Evolutionary conservation across 177 flowering plant genomes (phyloP), one percentile per base, ranked within the genome.

Genomic region (Vitis hybrid): DNA sequence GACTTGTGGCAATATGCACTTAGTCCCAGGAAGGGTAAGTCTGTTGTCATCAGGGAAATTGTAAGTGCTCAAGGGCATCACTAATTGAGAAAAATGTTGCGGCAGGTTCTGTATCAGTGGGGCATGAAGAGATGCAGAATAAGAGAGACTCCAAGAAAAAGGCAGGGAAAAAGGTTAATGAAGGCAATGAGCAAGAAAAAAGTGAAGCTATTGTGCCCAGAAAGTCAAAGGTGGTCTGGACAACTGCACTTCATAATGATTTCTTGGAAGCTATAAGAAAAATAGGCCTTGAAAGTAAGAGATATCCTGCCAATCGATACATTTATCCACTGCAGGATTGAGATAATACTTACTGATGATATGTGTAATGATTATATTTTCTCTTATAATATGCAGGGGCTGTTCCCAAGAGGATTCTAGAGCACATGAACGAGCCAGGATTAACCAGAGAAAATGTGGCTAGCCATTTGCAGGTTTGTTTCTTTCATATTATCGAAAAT

Each of bases 221-320:
- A 68, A 86, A 83, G 73, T 51, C 77, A 8, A 86, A 83, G 70
- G 72, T 89, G 39, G 71, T 82, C 66, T 90, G 93, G 93, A 80
- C 81, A 14, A 69, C 67, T 18, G 57, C 72, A 0, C 89, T 90
- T 68, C 96, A 90, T 56, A 72, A 76, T 45, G 73, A 63, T 10
- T 90, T 90, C 63, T 57, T 90, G 65, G 76, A 84, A 3, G 90
- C 93, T 63, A 63, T 89, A 11, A 68, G 70, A 18, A 56, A 45
- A 14, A 60, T 90, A 14, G 89, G 89, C 66, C 52, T 79, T 18
- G 82, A 79, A 0, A 80, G 92, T 89, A 84, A 84, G 90, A 45
- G 7, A 18, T 51, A 21, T 53, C 56, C 45, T 63, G 56, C 10
- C 19, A 15, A 39, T 39, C 4, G 9, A 39, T 39, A 39, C 29